A percentile compares a stretch with the other conserved stretches of the same genome.
Evolutionary conservation across 257 asterid species (phyloP).

Genomic region (Galeopsis tetrahit): DNA sequence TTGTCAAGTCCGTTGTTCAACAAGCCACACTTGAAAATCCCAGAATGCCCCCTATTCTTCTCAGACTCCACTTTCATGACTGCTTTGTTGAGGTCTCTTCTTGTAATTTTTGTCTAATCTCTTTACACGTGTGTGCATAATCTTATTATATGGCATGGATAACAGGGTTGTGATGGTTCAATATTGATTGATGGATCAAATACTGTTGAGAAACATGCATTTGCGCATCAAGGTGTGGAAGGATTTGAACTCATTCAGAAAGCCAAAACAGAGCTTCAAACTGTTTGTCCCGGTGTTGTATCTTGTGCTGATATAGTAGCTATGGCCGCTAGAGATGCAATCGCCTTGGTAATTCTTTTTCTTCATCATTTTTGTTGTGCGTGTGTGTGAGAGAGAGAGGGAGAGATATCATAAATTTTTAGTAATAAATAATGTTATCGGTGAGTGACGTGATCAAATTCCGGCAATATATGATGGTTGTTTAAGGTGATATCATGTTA

Average conservation of each 20-base stretch:
- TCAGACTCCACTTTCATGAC: conserved; percentile 55
- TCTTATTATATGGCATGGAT: not conserved
- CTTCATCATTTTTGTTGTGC: not conserved
- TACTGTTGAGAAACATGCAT: conserved; percentile 39
- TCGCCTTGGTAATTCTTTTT: conserved; percentile 35
- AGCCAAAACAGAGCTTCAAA: conserved; percentile 43
- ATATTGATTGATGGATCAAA: conserved; percentile 35
- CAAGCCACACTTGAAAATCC: conserved; percentile 36
- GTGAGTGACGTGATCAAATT: not conserved
- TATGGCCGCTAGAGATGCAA: conserved; percentile 56
- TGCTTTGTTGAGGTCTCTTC: conserved; percentile 49
- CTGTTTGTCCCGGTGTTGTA: conserved; percentile 50
- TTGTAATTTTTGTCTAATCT: not conserved
- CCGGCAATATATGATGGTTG: not conserved
- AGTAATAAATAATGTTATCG: not conserved
- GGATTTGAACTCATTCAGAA: conserved; percentile 38
- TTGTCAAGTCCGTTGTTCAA: conserved; percentile 40
- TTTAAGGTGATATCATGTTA: conserved; percentile 22
- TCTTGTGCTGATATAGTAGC: conserved; percentile 59
- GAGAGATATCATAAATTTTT: not conserved
- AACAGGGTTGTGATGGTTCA: conserved; percentile 57
- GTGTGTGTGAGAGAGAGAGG: not conserved
- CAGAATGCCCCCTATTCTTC: conserved; percentile 39
- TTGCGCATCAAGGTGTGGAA: conserved; percentile 41
- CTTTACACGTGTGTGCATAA: not conserved